Base-by-base conservation (phyloP, 768 basidiomycete species). In the Mycena indigotica region DNA sequence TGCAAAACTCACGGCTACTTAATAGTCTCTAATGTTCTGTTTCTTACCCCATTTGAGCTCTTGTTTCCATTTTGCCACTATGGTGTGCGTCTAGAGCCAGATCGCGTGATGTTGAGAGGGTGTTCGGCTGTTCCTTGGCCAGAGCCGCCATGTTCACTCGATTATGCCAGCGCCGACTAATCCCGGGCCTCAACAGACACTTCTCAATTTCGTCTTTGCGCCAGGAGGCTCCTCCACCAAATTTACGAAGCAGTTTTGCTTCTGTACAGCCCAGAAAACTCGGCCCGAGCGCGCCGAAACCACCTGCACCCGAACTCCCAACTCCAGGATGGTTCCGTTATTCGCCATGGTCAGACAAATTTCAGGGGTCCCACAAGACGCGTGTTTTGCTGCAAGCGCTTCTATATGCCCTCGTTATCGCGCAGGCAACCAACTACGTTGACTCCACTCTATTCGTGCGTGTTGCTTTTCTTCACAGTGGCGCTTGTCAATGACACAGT, bases 321-420 rank as follows among this genome's bases (percentile, higher is more conserved):
- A 30, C 24, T 16, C 56, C 61, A n/a, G 50, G 12, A 21, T 62
- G 61, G 61, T 26, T 62, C 38, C 73, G 68, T 41, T 76, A 71
- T 61, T 76, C 74, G 24, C 78, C 79, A 0, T 80, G 76, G 77
- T 77, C 77, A 2, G 66, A 71, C 52, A 50, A 66, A 21, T 79
- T 77, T 61, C 55, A 61, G 50, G 76, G 74, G 32, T 71, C 74
- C 12, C 58, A 66, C 32, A 63, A 67, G 39, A 66, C 69, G 3
- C 68, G 73, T 40, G 63, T 73, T 17, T 35, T 76, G 5, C 39
- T 78, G 5, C 78, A 80, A 60, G 72, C 74, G 3, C 61, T 70
- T 5, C 57, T 72, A 21, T 80, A 77, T 62, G 70, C 77, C 25
- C 50, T 72, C 6, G 50, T 75, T 23, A 67, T 77, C n/a, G 68